Evolutionary conservation across 345 rosid species (phyloP).

Genomic region (Dimocarpus longan): DNA sequence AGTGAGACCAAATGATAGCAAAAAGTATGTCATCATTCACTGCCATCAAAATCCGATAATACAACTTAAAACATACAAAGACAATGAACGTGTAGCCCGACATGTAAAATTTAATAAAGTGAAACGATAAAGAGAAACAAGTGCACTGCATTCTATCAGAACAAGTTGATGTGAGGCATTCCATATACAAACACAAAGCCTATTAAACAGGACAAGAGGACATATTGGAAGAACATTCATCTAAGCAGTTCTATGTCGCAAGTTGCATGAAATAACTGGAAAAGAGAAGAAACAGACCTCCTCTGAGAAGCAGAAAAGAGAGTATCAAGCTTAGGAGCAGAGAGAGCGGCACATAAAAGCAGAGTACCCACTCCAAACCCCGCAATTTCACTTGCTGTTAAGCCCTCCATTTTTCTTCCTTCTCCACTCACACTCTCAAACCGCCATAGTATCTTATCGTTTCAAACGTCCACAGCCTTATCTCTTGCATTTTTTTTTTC

Average conservation of each 20-base stretch:
- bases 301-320: conserved; percentile 75
- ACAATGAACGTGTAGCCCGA: neutral
- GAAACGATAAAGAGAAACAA: no score
- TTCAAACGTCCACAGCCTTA: neutral
- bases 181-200: no score
- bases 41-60: neutral
- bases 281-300: conserved; percentile 38
- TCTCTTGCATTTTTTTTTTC: no score
- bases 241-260: no score
- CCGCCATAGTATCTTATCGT: neutral
- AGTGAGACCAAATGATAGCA: neutral
- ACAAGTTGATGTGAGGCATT: no score
- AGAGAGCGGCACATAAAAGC: conserved; percentile 60
- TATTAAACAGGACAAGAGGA: no score
- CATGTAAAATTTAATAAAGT: no score
- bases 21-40: neutral
- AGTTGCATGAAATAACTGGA: no score
- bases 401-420: conserved; percentile 45
- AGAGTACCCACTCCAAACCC: conserved; percentile 73
- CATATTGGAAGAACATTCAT: no score
- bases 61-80: neutral
- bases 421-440: neutral
- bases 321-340: conserved; percentile 73
- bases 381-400: conserved; percentile 73
- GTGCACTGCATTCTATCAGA: no score